phyloP scores from a whole-genome alignment of 148 eudicot species.

The Vaccinium vitisidaea region DNA sequence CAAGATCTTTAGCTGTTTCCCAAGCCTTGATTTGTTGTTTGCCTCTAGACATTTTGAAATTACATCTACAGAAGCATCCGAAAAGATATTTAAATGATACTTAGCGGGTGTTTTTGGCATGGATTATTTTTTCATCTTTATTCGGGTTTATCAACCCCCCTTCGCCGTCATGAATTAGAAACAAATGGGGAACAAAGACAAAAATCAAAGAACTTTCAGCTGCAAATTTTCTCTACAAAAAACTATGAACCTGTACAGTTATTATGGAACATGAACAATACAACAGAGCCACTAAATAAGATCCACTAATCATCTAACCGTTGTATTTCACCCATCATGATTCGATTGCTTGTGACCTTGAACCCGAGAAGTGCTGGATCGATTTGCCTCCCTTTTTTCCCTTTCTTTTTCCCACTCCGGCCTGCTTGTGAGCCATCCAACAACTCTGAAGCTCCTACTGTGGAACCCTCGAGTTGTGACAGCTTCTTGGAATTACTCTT shows the following conservation, averaged over 20 bases:
- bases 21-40: too few relatives aligned
- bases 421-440: conserved; percentile 51
- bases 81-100: not conserved
- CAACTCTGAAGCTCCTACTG: conserved; percentile 30
- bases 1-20: too few relatives aligned
- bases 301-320: conserved; percentile 53
- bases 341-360: conserved; percentile 89
- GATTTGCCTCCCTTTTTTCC: conserved; percentile 86
- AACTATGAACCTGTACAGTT: conserved; percentile 36
- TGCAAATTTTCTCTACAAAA: conserved; percentile 25
- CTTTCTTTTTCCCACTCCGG: conserved; percentile 72
- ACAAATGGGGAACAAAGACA: not conserved
- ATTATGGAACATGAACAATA: not conserved
- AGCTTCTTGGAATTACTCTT: conserved; percentile 75
- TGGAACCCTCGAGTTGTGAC: conserved; percentile 40
- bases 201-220: conserved; percentile 6
- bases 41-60: not conserved
- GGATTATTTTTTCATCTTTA: too few relatives aligned
- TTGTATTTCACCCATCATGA: conserved; percentile 98
- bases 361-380: conserved; percentile 91
- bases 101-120: too few relatives aligned
- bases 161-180: not conserved
- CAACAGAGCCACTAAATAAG: not conserved
- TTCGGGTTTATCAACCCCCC: not conserved
- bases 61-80: not conserved